These are phyloP conservation scores for Hymenoscyphus occultus DNA, from an alignment of 2,329 filamentous ascomycete genomes.

Conservation along the genomic window DNA sequence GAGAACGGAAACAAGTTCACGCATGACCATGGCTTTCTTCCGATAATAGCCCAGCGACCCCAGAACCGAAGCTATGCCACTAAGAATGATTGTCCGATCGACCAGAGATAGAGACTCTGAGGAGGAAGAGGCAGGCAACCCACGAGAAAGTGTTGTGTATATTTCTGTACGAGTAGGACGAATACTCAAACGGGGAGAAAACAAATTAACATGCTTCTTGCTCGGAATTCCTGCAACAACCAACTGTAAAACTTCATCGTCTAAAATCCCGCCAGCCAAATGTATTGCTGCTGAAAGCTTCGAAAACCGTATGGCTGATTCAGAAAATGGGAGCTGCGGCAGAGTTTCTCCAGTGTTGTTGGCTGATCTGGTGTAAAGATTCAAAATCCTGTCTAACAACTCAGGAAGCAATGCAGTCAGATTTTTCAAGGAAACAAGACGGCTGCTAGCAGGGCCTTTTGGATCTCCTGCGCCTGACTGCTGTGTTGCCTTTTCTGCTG, in stretches of 20 bases:
- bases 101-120: slow-evolving; percentile 67
- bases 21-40: slow-evolving; percentile 87
- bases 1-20: slow-evolving; percentile 78
- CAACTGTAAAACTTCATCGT: slow-evolving; percentile 58
- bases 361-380: slow-evolving; percentile 67
- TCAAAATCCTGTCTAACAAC: slow-evolving; percentile 69
- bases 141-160: slow-evolving; percentile 61
- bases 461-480: slow-evolving; percentile 23
- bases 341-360: slow-evolving; percentile 63
- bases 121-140: slow-evolving; percentile 62
- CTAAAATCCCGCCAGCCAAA: slow-evolving; percentile 60
- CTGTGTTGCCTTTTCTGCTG: slow-evolving; percentile 34
- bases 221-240: slow-evolving; percentile 62
- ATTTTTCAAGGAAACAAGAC: slow-evolving; percentile 44
- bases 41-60: slow-evolving; percentile 75
- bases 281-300: slow-evolving; percentile 68
- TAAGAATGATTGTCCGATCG: slow-evolving; percentile 75
- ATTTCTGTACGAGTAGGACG: slow-evolving; percentile 61
- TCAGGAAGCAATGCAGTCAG: slow-evolving; percentile 65
- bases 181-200: slow-evolving; percentile 55
- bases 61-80: slow-evolving; percentile 84
- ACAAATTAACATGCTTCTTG: slow-evolving; percentile 43
- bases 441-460: slow-evolving; percentile 36
- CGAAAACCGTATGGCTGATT: slow-evolving; percentile 70
- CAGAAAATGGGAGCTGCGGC: slow-evolving; percentile 67